Evolutionary conservation across 192 early-diverging fungal genomes (phyloP).

Genomic region (Geranomyces variabilis): DNA sequence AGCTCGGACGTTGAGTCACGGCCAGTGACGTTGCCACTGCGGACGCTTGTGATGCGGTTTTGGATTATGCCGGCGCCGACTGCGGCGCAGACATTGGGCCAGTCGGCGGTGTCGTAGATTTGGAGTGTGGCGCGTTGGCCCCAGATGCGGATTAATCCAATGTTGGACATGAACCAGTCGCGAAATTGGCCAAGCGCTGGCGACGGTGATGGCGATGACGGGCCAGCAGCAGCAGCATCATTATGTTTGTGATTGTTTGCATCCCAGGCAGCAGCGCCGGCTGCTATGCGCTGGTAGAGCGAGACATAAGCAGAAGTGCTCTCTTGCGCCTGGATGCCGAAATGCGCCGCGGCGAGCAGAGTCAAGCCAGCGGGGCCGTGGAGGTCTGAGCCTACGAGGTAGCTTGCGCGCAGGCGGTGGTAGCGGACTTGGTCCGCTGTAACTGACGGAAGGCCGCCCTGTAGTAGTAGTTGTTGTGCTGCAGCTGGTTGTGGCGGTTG

Average conservation of each 20-base stretch:
- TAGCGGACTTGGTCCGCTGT: constrained; percentile 10
- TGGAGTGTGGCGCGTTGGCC: constrained; percentile 32
- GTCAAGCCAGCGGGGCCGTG: neutral
- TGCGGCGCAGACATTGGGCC: constrained; percentile 18
- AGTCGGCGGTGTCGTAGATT: constrained; percentile 10
- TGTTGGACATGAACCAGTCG: neutral
- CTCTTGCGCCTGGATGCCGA: constrained; percentile 35
- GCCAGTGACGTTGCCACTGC: constrained; percentile 24
- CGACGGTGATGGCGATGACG: too few species aligned
- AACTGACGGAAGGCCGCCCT: neutral
- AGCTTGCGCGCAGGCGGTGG: neutral
- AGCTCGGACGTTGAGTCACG: constrained; percentile 11
- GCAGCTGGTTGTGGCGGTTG: too few species aligned
- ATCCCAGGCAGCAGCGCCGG: neutral
- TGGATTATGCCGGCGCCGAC: neutral
- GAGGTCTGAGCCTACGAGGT: neutral
- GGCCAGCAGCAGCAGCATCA: too few species aligned
- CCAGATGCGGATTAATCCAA: constrained; percentile 27
- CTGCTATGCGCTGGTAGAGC: neutral
- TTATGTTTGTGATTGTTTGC: neutral
- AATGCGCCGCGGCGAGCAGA: neutral
- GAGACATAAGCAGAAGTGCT: constrained; percentile 12
- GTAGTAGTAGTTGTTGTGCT: neutral
- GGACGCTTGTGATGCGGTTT: neutral
- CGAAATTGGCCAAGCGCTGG: neutral